Base-by-base conservation (phyloP, 805 yeast genomes). In the Ogataea glucozyma region DNA sequence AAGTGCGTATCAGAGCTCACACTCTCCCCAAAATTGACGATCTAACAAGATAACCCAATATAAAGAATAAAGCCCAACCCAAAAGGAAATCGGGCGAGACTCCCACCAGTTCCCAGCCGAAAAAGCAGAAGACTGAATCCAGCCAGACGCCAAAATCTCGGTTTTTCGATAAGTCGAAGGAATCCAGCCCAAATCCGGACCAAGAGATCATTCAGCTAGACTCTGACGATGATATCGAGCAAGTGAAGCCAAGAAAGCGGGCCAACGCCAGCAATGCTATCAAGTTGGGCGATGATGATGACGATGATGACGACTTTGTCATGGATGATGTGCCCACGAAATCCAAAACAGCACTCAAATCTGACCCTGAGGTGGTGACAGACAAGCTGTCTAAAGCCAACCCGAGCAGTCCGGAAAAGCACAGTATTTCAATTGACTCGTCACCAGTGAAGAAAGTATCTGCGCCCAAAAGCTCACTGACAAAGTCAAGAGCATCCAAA, bases 1-100 rank as follows among this genome's bases (percentile, higher is more conserved):
- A 51, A 38, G 60, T 55, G 40, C 8, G 58, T 48, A 22, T 3
- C 22, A 8, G 21, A 27, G 17, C 14, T 29, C 4, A 6, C 19
- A 9, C 6, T 22, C n/a, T 20, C 13, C 13, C 18, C n/a, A n/a
- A n/a, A n/a, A n/a, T n/a, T n/a, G n/a, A n/a, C n/a, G n/a, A n/a
- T n/a, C n/a, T n/a, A n/a, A n/a, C n/a, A n/a, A n/a, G n/a, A n/a
- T n/a, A n/a, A n/a, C n/a, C n/a, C n/a, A n/a, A n/a, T n/a, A n/a
- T n/a, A 22, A 13, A 39, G 33, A 33, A 34, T 31, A 43, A 38
- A 36, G 36, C 38, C 24, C 42, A 40, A 21, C 26, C 34, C 4
- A 45, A 45, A 26, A 26, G 44, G 20, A 43, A 33, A 4, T 24
- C 31, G n/a, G 23, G 34, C 26, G 35, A 26, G 7, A 21, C 17